Evolutionary conservation across 2,329 filamentous ascomycete genomes (phyloP).

Genomic region (Penicillium fuscoglaucum): DNA sequence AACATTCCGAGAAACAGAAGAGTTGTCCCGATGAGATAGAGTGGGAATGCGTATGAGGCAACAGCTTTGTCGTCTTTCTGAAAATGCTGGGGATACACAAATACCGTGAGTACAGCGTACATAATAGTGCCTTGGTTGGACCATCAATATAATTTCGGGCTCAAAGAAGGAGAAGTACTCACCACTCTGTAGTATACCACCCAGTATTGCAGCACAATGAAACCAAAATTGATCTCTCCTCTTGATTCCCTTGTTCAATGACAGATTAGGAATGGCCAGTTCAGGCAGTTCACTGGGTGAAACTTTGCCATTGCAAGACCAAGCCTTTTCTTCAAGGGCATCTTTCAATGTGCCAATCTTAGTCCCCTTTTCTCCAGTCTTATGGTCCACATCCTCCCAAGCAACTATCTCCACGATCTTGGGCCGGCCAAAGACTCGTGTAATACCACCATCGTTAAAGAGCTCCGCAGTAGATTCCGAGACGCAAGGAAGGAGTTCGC

Average conservation of each 20-base stretch:
- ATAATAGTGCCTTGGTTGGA: conserved; percentile 24
- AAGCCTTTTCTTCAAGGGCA: conserved; percentile 26
- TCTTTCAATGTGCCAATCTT: conserved; percentile 31
- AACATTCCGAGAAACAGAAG: conserved; percentile 38
- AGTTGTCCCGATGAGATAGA: conserved; percentile 36
- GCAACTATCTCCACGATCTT: conserved; percentile 40
- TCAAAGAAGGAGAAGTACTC: not conserved
- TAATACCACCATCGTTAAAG: conserved; percentile 45
- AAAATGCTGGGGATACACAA: conserved; percentile 29
- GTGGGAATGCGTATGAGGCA: conserved; percentile 35
- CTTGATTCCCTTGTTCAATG: conserved; percentile 39
- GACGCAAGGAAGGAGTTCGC: conserved; percentile 50
- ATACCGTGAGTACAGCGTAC: conserved; percentile 34
- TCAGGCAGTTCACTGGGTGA: conserved; percentile 22
- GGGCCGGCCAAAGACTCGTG: conserved; percentile 38
- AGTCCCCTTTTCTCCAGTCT: conserved; percentile 21
- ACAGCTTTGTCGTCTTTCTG: conserved; percentile 28
- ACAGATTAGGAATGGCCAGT: conserved; percentile 37
- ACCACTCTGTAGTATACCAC: conserved; percentile 33
- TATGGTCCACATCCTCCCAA: conserved; percentile 46
- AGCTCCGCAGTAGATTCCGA: conserved; percentile 49
- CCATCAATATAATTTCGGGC: not conserved
- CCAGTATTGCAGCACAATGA: conserved; percentile 29
- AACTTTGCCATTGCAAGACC: conserved; percentile 19
- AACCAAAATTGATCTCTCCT: conserved; percentile 33